Evolutionary conservation across 1,284 basidiomycete genomes (phyloP).

Genomic region (Somion occarium): DNA sequence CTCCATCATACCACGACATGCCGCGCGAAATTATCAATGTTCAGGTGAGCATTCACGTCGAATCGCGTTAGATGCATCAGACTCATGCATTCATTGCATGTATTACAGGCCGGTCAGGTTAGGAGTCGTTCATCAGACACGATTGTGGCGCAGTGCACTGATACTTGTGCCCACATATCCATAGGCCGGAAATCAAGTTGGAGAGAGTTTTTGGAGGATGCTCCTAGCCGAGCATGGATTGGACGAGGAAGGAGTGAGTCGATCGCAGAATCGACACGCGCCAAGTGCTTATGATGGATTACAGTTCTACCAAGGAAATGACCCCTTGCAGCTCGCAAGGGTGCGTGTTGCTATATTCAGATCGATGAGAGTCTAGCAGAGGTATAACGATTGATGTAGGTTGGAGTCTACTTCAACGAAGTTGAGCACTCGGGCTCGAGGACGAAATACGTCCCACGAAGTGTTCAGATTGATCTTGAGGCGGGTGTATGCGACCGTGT

Average conservation of each 20-base stretch:
- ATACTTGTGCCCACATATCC: not conserved
- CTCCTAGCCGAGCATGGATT: constrained; percentile 79
- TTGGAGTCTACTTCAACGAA: constrained; percentile 72
- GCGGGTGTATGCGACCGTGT: constrained; percentile 84
- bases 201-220: constrained; percentile 76
- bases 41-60: constrained; percentile 38
- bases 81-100: not conserved
- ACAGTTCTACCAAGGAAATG: constrained; percentile 44
- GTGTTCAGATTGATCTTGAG: constrained; percentile 89
- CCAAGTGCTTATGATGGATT: not conserved
- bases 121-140: constrained; percentile 22
- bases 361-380: not conserved
- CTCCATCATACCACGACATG: constrained; percentile 25
- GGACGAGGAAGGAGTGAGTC: constrained; percentile 60
- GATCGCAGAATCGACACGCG: not conserved
- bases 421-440: constrained; percentile 36
- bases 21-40: constrained; percentile 62
- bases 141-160: constrained; percentile 7
- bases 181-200: constrained; percentile 73
- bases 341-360: constrained; percentile 25
- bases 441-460: constrained; percentile 88
- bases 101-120: constrained; percentile 55
- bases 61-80: constrained; percentile 2
- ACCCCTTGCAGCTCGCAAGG: constrained; percentile 42
- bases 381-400: constrained; percentile 33